Evolutionary conservation across 345 rosid species (phyloP).

Genomic region (Eucalyptus dawsonii): DNA sequence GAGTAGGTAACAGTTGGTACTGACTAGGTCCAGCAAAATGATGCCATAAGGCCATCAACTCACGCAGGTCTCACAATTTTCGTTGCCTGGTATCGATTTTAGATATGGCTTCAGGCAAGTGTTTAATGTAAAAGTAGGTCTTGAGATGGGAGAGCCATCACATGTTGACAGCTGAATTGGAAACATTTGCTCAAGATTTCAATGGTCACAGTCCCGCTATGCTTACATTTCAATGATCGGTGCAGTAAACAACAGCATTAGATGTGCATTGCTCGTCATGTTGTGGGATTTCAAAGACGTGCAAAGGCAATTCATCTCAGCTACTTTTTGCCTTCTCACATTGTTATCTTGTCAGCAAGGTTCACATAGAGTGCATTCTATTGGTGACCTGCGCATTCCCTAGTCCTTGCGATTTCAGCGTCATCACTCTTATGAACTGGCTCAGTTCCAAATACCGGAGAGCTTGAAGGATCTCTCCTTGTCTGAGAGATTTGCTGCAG

Average conservation of each 20-base stretch:
- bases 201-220: background rate
- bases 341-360: background rate
- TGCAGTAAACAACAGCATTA: background rate
- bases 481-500: background rate
- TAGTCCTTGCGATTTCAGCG: background rate
- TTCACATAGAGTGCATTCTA: background rate
- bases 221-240: background rate
- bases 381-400: background rate
- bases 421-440: background rate
- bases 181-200: background rate
- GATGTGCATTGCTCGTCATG: background rate
- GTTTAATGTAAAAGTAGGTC: background rate
- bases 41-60: background rate
- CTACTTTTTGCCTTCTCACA: background rate
- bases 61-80: background rate
- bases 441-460: background rate
- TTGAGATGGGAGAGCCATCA: background rate
- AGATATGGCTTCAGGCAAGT: background rate
- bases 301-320: background rate
- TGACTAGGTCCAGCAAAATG: background rate
- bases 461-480: background rate
- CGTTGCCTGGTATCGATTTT: background rate
- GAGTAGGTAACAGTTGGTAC: background rate
- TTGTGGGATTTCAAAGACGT: background rate
- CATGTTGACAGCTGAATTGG: background rate